Evolutionary conservation across 371 early-diverging fungal species (phyloP).

Genomic region (Zopfochytrium polystomum): DNA sequence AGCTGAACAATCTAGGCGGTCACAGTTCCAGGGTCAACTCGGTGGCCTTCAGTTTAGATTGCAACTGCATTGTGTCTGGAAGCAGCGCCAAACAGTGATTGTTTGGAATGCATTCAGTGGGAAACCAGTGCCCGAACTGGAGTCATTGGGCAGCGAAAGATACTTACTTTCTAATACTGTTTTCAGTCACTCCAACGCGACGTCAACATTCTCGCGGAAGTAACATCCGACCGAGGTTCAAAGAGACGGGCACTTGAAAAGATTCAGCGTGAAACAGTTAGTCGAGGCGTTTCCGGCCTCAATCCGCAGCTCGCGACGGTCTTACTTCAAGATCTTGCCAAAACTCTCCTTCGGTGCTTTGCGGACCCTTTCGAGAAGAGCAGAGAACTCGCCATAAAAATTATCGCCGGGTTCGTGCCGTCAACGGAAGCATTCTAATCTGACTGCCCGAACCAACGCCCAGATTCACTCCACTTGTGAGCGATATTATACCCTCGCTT

Average conservation of each 20-base stretch:
- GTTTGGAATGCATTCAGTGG: too few species aligned
- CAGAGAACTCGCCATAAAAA: conserved; percentile 38
- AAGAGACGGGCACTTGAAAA: conserved; percentile 45
- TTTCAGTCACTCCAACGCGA: conserved; percentile 46
- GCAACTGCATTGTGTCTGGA: too few species aligned
- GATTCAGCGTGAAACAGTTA: conserved; percentile 37
- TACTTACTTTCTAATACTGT: too few species aligned
- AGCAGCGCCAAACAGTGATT: too few species aligned
- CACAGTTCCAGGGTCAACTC: too few species aligned
- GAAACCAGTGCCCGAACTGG: too few species aligned
- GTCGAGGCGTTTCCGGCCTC: background rate
- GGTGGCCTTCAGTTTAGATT: too few species aligned
- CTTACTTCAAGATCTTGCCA: conserved; percentile 19
- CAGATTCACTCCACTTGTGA: conserved; percentile 26
- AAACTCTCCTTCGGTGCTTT: conserved; percentile 34
- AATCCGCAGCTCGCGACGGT: conserved; percentile 11
- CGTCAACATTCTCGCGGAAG: conserved; percentile 44
- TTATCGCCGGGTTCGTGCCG: conserved; percentile 28
- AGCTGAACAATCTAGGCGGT: too few species aligned
- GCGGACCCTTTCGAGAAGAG: conserved; percentile 46
- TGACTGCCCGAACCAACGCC: background rate
- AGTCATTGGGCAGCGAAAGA: too few species aligned
- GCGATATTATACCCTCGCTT: conserved; percentile 32
- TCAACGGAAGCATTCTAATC: background rate
- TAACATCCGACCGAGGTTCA: conserved; percentile 38